Evolutionary conservation across 345 rosid genomes (phyloP), one percentile per base, ranked within the genome.

Genomic region (Cardamine chenopodiifolia): DNA sequence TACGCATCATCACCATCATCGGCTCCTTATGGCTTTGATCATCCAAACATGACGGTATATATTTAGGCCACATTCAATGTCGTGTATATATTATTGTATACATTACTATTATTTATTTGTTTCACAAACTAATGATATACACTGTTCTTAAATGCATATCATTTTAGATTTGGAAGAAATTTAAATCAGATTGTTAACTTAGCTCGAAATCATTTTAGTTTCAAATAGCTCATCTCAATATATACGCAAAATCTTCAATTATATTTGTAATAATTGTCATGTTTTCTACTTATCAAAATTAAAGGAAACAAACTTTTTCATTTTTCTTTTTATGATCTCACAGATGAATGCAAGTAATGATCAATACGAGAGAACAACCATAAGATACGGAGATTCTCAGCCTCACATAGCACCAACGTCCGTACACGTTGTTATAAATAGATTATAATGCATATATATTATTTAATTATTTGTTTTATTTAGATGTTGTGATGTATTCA

Each of bases 291-390:
- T 59, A 37, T 49, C 4, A 58, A 56, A 44, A 9, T 25, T 37
- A 10, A 64, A 56, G 18, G 60, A 47, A 63, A 64, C 15, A 1
- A 4, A n/a, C 3, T 37, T 59, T 58, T 35, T 66, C 61, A 58
- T 39, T 68, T 15, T 52, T 34, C 7, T 53, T 17, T 45, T n/a
- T 62, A 37, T 45, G 53, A 55, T 77, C 35, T 70, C 26, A 37
- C 90, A 91, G 98, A 86, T 86, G 94, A 91, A 90, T 49, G 48
- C 78, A 20, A 84, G 80, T 42, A 88, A 62, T 45, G 80, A 71
- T 54, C 79, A 87, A 63, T 81, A 80, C 77, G 96, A 89, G 72
- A 85, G 87, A 85, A 75, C 87, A 67, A 80, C 78, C 72, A 84
- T 84, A 70, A 76, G 82, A 78, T 84, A 85, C 74, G 88, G 81